Percentiles rank a stretch among this genome's conserved stretches.
These are phyloP conservation scores for Hortiboletus rubellus DNA, from an alignment of 1,284 basidiomycete species.

Conservation along the genomic window DNA sequence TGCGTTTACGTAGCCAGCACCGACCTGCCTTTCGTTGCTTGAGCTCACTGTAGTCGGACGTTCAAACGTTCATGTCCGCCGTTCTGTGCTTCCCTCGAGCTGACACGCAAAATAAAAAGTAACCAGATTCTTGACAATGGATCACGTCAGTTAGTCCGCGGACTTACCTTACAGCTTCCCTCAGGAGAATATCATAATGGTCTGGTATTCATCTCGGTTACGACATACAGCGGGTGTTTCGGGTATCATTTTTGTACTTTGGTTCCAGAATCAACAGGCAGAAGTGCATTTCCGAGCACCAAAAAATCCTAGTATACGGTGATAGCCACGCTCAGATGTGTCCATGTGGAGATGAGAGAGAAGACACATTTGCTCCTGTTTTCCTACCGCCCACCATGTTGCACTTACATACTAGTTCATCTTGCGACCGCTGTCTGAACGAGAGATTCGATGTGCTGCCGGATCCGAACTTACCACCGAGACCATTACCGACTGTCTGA, in stretches of 20 bases:
- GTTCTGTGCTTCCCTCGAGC: neutral
- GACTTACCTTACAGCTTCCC: neutral
- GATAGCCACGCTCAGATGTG: too few species aligned
- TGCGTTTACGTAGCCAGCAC: neutral
- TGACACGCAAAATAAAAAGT: neutral
- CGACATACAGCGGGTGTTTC: neutral
- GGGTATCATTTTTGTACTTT: neutral
- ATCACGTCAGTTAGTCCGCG: too few species aligned
- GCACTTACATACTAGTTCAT: too few species aligned
- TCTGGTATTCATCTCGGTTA: neutral
- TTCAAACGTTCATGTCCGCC: neutral
- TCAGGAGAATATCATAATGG: neutral
- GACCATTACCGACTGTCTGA: too few species aligned
- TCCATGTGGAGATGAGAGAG: too few species aligned
- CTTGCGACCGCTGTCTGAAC: too few species aligned
- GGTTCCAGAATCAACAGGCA: neutral
- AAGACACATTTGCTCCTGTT: too few species aligned
- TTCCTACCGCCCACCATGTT: too few species aligned
- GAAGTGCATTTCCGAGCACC: neutral
- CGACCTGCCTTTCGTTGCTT: neutral
- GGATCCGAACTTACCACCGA: too few species aligned
- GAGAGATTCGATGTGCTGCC: too few species aligned
- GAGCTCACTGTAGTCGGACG: neutral
- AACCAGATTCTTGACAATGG: too few species aligned
- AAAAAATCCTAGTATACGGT: too few species aligned